Percentiles rank a stretch among this genome's conserved stretches.
These are phyloP conservation scores for Gonapodya prolifera DNA, from an alignment of 192 early-diverging fungal species.

Conservation along the genomic window DNA sequence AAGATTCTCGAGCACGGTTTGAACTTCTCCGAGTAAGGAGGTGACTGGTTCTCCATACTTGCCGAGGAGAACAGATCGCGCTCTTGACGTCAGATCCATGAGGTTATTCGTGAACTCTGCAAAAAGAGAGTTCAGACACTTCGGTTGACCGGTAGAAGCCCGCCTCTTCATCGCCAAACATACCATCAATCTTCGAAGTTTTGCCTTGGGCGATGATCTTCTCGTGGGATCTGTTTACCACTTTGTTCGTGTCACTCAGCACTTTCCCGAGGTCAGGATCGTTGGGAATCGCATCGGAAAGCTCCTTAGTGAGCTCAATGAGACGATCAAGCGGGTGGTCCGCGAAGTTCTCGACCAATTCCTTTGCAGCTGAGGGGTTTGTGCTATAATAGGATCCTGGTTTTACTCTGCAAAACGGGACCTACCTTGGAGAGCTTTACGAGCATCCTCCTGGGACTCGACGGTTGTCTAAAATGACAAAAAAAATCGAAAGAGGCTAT, in stretches of 20 bases:
- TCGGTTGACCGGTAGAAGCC: not conserved
- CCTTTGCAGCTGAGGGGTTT: slow-evolving; percentile 16
- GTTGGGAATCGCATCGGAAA: slow-evolving; percentile 16
- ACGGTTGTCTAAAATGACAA: not conserved
- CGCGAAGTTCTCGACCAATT: slow-evolving; percentile 41
- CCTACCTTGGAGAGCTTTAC: not conserved
- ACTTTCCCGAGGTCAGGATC: slow-evolving; percentile 24
- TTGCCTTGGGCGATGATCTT: not conserved
- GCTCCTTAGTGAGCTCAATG: slow-evolving; percentile 17
- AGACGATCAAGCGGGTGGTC: slow-evolving; percentile 22
- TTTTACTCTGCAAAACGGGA: not conserved
- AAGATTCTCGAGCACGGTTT: not conserved
- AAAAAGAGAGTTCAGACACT: not conserved
- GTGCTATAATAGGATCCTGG: not conserved
- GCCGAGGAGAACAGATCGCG: not conserved
- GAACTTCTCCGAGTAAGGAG: not conserved
- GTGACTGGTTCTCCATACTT: not conserved
- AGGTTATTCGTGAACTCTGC: not conserved
- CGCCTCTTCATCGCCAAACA: not conserved
- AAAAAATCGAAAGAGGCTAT: not conserved
- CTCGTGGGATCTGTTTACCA: slow-evolving; percentile 5
- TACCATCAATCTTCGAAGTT: not conserved
- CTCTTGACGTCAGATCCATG: not conserved
- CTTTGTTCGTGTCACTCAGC: slow-evolving; percentile 22
- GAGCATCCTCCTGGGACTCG: not conserved